Conservation (phyloP, 768 basidiomycete genomes). For the Mycena metata region DNA sequence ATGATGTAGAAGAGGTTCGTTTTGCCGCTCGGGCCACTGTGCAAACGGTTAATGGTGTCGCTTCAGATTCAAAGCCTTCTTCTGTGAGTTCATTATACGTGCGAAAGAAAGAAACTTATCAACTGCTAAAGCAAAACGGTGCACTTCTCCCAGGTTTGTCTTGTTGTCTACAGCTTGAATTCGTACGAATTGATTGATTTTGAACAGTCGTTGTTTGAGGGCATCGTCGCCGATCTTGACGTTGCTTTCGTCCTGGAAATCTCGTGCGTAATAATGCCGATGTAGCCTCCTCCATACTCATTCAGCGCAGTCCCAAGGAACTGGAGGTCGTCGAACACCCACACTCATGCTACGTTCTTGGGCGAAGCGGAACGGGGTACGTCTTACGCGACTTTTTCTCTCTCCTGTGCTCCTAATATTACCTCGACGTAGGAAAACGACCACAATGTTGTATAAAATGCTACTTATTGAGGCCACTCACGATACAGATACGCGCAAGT, state of each 20-base stretch:
- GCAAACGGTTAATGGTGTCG: too few species aligned
- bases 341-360: not conserved
- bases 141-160: too few species aligned
- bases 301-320: not conserved
- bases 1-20: too few species aligned
- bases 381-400: constrained; percentile 21
- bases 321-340: not conserved
- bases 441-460: constrained; percentile 84
- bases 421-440: constrained; percentile 42
- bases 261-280: not conserved
- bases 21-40: too few species aligned
- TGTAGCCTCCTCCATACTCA: not conserved
- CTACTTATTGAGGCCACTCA: constrained; percentile 72
- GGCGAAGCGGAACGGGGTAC: constrained; percentile 65
- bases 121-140: constrained; percentile 32
- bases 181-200: too few species aligned
- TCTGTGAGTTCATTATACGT: too few species aligned
- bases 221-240: constrained; percentile 3
- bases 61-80: too few species aligned
- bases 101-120: not conserved
- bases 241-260: constrained; percentile 1
- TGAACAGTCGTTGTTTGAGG: not conserved
- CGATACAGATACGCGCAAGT: constrained; percentile 52
- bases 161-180: too few species aligned
- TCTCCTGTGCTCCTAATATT: not conserved